Evolutionary conservation across 1,284 basidiomycete species (phyloP).

Genomic region (Puccinia horiana): DNA sequence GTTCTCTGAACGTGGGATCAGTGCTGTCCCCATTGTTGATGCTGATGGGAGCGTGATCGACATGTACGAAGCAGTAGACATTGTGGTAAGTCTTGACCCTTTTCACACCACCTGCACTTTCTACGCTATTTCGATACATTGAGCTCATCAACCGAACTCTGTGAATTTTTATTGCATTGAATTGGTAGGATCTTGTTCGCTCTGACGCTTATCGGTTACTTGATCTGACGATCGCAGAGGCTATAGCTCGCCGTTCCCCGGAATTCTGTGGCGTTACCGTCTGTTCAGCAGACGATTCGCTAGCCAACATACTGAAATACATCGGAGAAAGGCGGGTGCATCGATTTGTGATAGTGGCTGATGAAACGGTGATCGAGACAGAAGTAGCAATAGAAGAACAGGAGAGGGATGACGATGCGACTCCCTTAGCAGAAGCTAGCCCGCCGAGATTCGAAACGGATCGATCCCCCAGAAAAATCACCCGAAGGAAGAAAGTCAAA

Average conservation of each 20-base stretch:
- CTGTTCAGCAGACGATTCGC: slow-evolving; percentile 86
- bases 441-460: slow-evolving; percentile 8
- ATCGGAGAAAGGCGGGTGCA: slow-evolving; percentile 92
- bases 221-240: slow-evolving; percentile 91
- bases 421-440: slow-evolving; percentile 32
- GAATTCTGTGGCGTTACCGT: slow-evolving; percentile 97
- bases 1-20: slow-evolving; percentile 94
- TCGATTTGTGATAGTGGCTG: slow-evolving; percentile 79
- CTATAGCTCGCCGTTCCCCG: slow-evolving; percentile 81
- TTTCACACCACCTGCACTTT: neutral
- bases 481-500: slow-evolving; percentile 60
- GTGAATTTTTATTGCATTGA: neutral
- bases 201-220: slow-evolving; percentile 90
- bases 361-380: slow-evolving; percentile 22
- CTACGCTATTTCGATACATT: neutral
- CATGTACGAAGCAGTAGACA: slow-evolving; percentile 97
- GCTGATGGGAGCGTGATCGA: slow-evolving; percentile 91
- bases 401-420: slow-evolving; percentile 34
- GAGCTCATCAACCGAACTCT: neutral
- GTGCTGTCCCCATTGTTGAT: slow-evolving; percentile 94
- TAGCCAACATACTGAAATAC: slow-evolving; percentile 87
- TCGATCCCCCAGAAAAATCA: neutral
- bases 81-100: slow-evolving; percentile 72
- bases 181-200: slow-evolving; percentile 65
- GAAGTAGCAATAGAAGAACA: neutral